These are phyloP conservation scores for Plasmodium gallinaceum DNA, from an alignment of 169 alveolate species.

Conservation along the genomic window DNA sequence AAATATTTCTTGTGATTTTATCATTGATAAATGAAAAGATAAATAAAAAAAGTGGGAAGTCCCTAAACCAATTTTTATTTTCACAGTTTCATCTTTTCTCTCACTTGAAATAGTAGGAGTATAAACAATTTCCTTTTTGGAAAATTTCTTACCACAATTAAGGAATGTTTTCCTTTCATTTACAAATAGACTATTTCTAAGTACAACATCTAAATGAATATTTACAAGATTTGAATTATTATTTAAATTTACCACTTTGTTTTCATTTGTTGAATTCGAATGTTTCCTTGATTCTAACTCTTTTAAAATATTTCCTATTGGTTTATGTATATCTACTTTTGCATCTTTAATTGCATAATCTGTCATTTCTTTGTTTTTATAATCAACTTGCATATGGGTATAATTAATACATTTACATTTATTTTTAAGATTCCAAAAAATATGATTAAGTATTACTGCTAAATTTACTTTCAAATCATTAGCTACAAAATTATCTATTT, in stretches of 20 bases:
- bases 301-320: slow-evolving; percentile 38
- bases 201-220: slow-evolving; percentile 49
- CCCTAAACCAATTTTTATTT: slow-evolving; percentile 52
- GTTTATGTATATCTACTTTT: slow-evolving; percentile 47
- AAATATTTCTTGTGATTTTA: slow-evolving; percentile 34
- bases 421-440: slow-evolving; percentile 43
- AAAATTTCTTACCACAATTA: slow-evolving; percentile 14
- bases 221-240: slow-evolving; percentile 2
- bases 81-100: slow-evolving; percentile 39
- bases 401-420: slow-evolving; percentile 43
- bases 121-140: not conserved
- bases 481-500: slow-evolving; percentile 36
- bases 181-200: slow-evolving; percentile 42
- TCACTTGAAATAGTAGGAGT: slow-evolving; percentile 22
- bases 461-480: slow-evolving; percentile 34
- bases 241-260: not conserved
- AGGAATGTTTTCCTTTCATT: slow-evolving; percentile 20
- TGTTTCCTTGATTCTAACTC: not conserved
- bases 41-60: slow-evolving; percentile 44
- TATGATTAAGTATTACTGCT: slow-evolving; percentile 43
- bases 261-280: not conserved
- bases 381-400: slow-evolving; percentile 41
- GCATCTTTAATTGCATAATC: slow-evolving; percentile 1
- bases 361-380: not conserved
- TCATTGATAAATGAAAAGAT: slow-evolving; percentile 36